phyloP scores from a whole-genome alignment of 495 filamentous ascomycete species.

The Cercophora samala region DNA sequence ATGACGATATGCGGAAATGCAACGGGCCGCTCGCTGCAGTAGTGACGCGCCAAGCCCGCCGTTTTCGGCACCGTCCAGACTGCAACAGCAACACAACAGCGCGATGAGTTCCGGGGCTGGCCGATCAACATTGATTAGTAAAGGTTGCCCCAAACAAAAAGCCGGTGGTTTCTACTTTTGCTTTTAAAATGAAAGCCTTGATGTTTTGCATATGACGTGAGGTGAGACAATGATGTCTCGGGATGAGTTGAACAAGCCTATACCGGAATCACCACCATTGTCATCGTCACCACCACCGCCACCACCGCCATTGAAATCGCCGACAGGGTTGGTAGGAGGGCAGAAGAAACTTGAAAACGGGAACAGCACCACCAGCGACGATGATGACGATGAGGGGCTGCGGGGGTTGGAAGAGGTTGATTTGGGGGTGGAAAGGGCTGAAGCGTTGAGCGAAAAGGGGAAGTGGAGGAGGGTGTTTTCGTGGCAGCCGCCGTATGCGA shows the following conservation, averaged over 20 bases:
- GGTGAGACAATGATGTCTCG: background rate
- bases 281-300: background rate
- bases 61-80: background rate
- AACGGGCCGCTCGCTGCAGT: background rate
- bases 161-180: no score
- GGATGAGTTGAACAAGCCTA: background rate
- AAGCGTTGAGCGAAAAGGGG: background rate
- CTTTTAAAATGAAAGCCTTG: no score
- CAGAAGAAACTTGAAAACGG: background rate
- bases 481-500: conserved; percentile 32
- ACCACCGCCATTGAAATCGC: background rate
- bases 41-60: background rate
- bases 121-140: no score
- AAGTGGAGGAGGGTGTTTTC: conserved; percentile 15
- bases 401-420: background rate
- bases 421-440: background rate
- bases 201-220: background rate
- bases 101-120: no score
- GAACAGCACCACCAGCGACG: background rate
- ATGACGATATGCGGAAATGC: background rate
- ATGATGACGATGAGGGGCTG: background rate
- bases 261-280: background rate
- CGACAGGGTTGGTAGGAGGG: no score
- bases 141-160: background rate
- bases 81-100: background rate